phyloP scores from a whole-genome alignment of 495 filamentous ascomycete genomes.

The Rhypophila decipiens region DNA sequence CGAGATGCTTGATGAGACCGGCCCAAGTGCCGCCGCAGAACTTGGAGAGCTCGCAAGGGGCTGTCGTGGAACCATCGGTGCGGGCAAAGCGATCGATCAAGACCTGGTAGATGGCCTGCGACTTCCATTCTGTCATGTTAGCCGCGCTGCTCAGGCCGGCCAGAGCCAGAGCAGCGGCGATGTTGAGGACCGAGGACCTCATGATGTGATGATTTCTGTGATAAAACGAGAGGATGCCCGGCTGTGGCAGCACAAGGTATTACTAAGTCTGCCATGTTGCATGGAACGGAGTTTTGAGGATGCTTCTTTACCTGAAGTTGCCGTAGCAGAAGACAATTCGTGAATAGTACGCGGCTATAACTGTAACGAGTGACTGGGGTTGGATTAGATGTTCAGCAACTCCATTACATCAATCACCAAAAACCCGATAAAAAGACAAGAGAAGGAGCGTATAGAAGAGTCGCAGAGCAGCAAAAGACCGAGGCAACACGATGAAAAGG shows the following conservation, averaged over 20 bases:
- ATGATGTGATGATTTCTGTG: conserved; percentile 4
- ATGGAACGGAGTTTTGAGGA: too few species aligned
- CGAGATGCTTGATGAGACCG: conserved; percentile 25
- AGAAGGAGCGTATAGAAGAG: background rate
- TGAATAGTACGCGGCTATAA: too few species aligned
- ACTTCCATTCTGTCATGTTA: conserved; percentile 47
- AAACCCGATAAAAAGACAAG: background rate
- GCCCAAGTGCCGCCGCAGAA: conserved; percentile 75
- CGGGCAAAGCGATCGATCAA: conserved; percentile 68
- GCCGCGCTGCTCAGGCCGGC: conserved; percentile 20
- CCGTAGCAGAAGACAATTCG: background rate
- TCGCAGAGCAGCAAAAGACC: background rate
- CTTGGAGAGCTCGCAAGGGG: conserved; percentile 43
- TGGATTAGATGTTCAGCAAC: conserved; percentile 4
- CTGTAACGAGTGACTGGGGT: conserved; percentile 23
- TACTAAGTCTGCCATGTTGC: too few species aligned
- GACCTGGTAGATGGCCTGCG: conserved; percentile 65
- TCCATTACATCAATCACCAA: too few species aligned
- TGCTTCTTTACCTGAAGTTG: background rate
- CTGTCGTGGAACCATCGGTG: conserved; percentile 56
- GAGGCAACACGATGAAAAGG: background rate
- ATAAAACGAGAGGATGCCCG: background rate
- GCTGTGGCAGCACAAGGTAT: too few species aligned
- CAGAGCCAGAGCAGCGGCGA: conserved; percentile 18
- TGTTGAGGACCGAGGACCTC: conserved; percentile 16